A percentile compares a stretch with the other conserved stretches of the same genome.
Conservation (phyloP, 2,329 filamentous ascomycete species). For the Aspergillus brasiliensis region DNA sequence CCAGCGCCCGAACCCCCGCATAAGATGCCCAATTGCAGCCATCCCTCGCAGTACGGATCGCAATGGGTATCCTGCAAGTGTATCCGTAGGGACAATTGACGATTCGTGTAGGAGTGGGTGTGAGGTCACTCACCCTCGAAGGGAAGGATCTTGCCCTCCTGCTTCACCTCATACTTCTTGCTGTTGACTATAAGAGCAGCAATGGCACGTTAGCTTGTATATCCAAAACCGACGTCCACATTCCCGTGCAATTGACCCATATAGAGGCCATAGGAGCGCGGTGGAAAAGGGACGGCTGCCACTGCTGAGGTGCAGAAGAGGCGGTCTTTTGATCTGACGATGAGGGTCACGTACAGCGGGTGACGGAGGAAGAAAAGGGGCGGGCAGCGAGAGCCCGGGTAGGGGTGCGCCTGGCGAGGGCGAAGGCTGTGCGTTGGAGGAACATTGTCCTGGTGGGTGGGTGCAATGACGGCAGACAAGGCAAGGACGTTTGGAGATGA, state of each 20-base stretch:
- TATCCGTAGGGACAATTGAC: slow-evolving; percentile 16
- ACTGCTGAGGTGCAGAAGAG: slow-evolving; percentile 16
- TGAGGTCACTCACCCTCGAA: slow-evolving; percentile 45
- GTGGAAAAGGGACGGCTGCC: slow-evolving; percentile 18
- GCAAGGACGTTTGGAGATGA: slow-evolving; percentile 30
- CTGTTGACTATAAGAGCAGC: slow-evolving; percentile 28
- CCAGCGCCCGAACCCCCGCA: neutral
- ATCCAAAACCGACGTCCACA: neutral
- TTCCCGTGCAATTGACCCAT: neutral
- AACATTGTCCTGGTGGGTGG: slow-evolving; percentile 45
- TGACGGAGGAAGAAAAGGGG: slow-evolving; percentile 48
- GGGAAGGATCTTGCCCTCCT: slow-evolving; percentile 46
- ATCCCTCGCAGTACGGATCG: neutral
- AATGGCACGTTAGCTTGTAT: slow-evolving; percentile 28
- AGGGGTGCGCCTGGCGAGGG: slow-evolving; percentile 49
- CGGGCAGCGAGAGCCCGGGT: slow-evolving; percentile 45
- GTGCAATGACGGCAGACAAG: slow-evolving; percentile 26
- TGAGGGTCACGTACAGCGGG: slow-evolving; percentile 48
- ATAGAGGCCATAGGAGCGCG: slow-evolving; percentile 26
- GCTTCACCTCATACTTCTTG: slow-evolving; percentile 47
- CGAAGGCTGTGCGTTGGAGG: slow-evolving; percentile 50
- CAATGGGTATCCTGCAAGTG: neutral
- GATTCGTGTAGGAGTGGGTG: slow-evolving; percentile 7
- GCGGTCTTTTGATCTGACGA: slow-evolving; percentile 27
- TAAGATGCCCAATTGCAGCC: slow-evolving; percentile 10